A percentile compares a stretch with the other conserved stretches of the same genome.
Conservation (phyloP, 352 stramenopile genomes). For the Pythium scleroteichum region DNA sequence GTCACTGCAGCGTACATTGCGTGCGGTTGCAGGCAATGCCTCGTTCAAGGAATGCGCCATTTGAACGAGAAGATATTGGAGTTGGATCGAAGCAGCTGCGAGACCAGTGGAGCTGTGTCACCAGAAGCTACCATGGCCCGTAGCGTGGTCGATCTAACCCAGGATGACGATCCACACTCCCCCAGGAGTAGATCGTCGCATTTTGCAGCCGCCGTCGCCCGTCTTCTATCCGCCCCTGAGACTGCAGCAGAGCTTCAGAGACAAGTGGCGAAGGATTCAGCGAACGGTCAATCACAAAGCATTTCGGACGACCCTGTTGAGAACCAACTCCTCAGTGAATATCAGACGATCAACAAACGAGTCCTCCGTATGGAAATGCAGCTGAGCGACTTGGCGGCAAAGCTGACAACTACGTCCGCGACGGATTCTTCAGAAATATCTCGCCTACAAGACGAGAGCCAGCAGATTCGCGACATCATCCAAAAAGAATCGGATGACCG, state of each 20-base stretch:
- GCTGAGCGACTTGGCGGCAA: conserved; percentile 33
- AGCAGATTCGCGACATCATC: background rate
- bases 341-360: conserved; percentile 14
- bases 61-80: conserved; percentile 4
- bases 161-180: conserved; percentile 11
- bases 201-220: background rate
- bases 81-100: background rate
- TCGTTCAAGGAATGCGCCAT: conserved; percentile 5
- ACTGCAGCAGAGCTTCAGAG: background rate
- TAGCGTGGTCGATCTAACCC: conserved; percentile 8
- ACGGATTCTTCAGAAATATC: conserved; percentile 26
- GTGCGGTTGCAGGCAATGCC: conserved; percentile 20
- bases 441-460: conserved; percentile 34
- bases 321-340: conserved; percentile 15
- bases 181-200: background rate
- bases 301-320: conserved; percentile 17
- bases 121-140: too few species aligned
- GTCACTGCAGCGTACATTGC: conserved; percentile 9
- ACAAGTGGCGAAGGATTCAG: background rate
- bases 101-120: background rate
- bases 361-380: conserved; percentile 36
- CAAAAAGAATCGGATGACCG: background rate
- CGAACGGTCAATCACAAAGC: background rate
- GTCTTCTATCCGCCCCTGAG: conserved; percentile 1
- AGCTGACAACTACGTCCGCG: conserved; percentile 24